Evolutionary conservation across 2,329 filamentous ascomycete genomes (phyloP).

Genomic region (Purpureocillium lavendulum): DNA sequence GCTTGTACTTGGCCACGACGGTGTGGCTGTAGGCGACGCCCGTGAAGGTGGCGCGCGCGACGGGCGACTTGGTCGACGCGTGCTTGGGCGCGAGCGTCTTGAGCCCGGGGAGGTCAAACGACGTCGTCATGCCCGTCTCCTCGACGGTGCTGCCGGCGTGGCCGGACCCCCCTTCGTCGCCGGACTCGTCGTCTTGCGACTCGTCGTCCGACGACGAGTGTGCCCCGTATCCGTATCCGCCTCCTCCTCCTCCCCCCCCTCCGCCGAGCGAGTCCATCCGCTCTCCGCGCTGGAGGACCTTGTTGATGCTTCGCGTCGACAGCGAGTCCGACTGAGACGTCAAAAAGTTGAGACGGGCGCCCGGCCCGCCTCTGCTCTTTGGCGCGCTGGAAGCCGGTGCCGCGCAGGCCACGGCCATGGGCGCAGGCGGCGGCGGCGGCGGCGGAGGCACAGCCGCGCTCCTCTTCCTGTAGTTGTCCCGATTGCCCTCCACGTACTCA

Average conservation of each 20-base stretch:
- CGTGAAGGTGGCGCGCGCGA: constrained; percentile 39
- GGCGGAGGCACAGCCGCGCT: neutral
- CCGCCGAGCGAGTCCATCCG: no score
- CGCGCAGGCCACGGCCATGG: no score
- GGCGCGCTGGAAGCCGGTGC: no score
- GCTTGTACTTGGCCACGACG: constrained; percentile 47
- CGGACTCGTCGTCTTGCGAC: neutral
- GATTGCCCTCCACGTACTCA: no score
- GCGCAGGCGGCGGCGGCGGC: neutral
- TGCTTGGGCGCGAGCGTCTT: constrained; percentile 42
- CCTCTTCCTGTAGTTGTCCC: no score
- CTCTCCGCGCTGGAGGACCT: neutral
- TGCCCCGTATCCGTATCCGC: no score
- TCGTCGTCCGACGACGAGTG: neutral
- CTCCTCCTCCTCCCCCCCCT: no score
- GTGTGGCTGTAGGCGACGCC: constrained; percentile 42
- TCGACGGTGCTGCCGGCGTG: constrained; percentile 36
- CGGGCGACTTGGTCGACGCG: constrained; percentile 42
- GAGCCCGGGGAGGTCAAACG: constrained; percentile 44
- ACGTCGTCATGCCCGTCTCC: constrained; percentile 46
- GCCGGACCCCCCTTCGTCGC: neutral
- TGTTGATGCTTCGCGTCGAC: neutral
- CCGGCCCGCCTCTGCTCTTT: no score
- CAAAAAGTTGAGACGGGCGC: neutral
- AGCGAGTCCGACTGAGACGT: neutral